Evolutionary conservation across 768 basidiomycete species (phyloP), one percentile per base, ranked within the genome.

Genomic region (Daedaleopsis sinensis): DNA sequence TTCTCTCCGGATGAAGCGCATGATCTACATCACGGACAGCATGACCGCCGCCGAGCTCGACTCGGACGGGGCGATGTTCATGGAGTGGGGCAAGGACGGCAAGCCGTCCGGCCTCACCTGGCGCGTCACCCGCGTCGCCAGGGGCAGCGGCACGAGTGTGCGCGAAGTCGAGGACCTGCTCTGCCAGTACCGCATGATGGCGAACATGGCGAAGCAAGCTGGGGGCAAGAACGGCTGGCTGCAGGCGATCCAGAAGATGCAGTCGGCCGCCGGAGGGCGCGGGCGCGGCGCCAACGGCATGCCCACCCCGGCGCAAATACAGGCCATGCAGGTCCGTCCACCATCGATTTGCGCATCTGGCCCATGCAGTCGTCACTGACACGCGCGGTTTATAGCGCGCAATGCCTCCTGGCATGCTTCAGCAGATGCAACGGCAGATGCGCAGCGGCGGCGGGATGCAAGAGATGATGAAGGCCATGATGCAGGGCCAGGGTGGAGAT

Each of bases 401-500:
- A 42, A 89, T 98, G 85, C 96, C 96, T 1, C 93, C 96, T 6
- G 96, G 95, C 35, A 91, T 96, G 90, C 75, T 98, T 64, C 92
- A 94, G 71, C 91, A 98, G 71, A 89, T 98, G 88, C 94, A 93
- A 71, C 80, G 87, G 54, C 89, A 92, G 70, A 78, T 92, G 71
- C 80, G 89, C 58, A 76, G 87, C 57, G 92, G 91, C 10, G 93
- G 94, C 21, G 93, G 93, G 48, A 90, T 97, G 87, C 92, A 95
- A 73, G 94, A 96, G 68, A 96, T 96, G 94, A 94, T 96, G 94
- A 92, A 91, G 72, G 89, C 91, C 27, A 95, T 98, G 93, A 95
- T 97, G 91, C 93, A 94, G 68, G 92, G 94, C 11, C 88, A 92
- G 67, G 93, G 91, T 56, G 92, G 92, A 12, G 95, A 95, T 69